Evolutionary conservation across 2,329 filamentous ascomycete species (phyloP).

Genomic region (Ophiosphaerella narmari): DNA sequence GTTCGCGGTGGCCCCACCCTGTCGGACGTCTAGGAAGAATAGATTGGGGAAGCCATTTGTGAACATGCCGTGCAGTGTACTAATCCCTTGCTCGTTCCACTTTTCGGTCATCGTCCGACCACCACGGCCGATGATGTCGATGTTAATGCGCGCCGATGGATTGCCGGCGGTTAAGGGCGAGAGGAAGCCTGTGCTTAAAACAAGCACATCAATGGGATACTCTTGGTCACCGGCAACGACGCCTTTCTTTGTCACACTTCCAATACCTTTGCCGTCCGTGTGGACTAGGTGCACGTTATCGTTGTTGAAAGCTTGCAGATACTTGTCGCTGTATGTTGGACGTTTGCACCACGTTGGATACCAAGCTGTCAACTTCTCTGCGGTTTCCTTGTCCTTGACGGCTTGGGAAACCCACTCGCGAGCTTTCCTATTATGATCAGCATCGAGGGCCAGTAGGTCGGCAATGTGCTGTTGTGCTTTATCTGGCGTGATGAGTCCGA

Average conservation of each 20-base stretch:
- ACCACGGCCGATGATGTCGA: conserved; percentile 49
- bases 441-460: conserved; percentile 49
- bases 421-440: conserved; percentile 47
- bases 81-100: conserved; percentile 50
- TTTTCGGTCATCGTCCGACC: conserved; percentile 49
- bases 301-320: conserved; percentile 62
- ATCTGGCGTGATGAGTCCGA: conserved; percentile 42
- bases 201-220: conserved; percentile 54
- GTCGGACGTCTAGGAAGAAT: conserved; percentile 11
- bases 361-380: conserved; percentile 60
- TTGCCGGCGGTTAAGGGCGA: conserved; percentile 3
- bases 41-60: conserved; percentile 25
- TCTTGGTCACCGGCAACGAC: conserved; percentile 54
- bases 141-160: conserved; percentile 16
- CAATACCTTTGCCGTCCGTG: conserved; percentile 59
- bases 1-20: conserved; percentile 7
- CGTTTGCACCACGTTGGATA: conserved; percentile 67
- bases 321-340: conserved; percentile 63
- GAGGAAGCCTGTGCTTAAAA: conserved; percentile 51
- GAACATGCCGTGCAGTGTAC: conserved; percentile 50
- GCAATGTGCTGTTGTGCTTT: conserved; percentile 46
- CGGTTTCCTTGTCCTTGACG: conserved; percentile 57
- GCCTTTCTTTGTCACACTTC: conserved; percentile 50
- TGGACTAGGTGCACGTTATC: conserved; percentile 63
- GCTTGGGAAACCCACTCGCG: conserved; percentile 53